These are phyloP conservation scores for Poronia punctata DNA, from an alignment of 495 filamentous ascomycete species.

Conservation along the genomic window DNA sequence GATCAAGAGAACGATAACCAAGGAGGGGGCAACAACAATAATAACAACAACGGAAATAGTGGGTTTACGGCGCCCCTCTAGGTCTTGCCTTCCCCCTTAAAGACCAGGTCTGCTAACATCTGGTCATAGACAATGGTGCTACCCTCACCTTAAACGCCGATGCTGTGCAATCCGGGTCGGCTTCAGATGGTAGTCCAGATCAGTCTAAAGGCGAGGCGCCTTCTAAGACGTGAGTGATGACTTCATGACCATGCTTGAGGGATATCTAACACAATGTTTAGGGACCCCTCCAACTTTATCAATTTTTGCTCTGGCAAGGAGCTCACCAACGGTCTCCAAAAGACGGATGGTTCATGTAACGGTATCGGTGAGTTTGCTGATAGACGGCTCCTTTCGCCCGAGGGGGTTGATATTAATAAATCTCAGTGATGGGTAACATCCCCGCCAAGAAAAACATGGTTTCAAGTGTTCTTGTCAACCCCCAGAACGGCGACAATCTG, in stretches of 20 bases:
- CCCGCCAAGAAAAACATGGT: slow-evolving; percentile 57
- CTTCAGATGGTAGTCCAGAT: slow-evolving; percentile 27
- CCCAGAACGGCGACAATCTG: slow-evolving; percentile 42
- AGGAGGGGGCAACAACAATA: slow-evolving; percentile 11
- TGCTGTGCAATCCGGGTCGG: slow-evolving; percentile 45
- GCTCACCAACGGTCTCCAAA: slow-evolving; percentile 63
- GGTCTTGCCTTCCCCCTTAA: background rate
- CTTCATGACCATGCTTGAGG: slow-evolving; percentile 7
- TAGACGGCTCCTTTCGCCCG: slow-evolving; percentile 16
- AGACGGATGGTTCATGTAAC: slow-evolving; percentile 63
- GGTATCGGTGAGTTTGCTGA: slow-evolving; percentile 53
- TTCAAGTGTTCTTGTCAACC: slow-evolving; percentile 55
- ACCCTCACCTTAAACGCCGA: slow-evolving; percentile 32
- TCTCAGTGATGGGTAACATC: slow-evolving; percentile 62
- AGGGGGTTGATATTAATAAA: slow-evolving; percentile 14
- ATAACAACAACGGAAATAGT: slow-evolving; percentile 1
- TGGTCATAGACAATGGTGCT: background rate
- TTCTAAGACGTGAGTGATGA: slow-evolving; percentile 44
- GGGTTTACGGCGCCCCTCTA: background rate
- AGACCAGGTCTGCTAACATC: background rate
- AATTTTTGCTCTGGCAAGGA: slow-evolving; percentile 61
- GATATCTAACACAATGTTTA: slow-evolving; percentile 17
- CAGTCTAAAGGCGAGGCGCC: slow-evolving; percentile 45
- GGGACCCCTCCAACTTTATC: slow-evolving; percentile 57
- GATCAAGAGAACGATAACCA: slow-evolving; percentile 6